phyloP scores from a whole-genome alignment of 352 stramenopile species.

The Phytophthora fragariae region DNA sequence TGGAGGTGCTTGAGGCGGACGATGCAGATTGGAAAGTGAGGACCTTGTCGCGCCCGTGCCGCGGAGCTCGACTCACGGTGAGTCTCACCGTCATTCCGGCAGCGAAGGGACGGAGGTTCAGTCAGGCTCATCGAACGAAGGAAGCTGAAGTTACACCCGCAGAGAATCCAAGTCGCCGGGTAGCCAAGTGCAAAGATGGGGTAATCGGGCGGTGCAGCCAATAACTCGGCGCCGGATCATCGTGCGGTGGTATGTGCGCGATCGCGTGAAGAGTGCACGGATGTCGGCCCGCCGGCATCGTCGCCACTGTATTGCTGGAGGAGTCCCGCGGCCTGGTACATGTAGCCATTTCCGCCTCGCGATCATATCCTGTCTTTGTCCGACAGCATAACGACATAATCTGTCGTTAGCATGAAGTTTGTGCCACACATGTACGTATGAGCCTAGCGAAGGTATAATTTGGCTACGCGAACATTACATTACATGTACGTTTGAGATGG shows the following conservation, averaged over 20 bases:
- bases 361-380: no score
- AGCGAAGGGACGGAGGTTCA: not conserved
- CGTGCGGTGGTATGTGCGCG: conserved; percentile 3
- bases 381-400: no score
- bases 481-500: not conserved
- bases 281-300: not conserved
- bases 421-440: no score
- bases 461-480: no score
- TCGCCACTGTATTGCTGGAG: not conserved
- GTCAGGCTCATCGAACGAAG: not conserved
- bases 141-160: not conserved
- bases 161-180: not conserved
- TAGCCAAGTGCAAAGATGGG: not conserved
- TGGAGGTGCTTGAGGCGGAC: not conserved
- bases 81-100: not conserved
- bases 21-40: conserved; percentile 25
- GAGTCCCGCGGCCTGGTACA: no score
- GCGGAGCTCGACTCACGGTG: not conserved
- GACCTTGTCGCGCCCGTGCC: not conserved
- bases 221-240: not conserved
- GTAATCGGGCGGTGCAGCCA: not conserved
- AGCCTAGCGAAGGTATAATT: no score
- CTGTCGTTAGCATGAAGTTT: no score
- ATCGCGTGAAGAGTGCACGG: not conserved
- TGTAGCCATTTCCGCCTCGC: no score